Evolutionary conservation across 2,329 filamentous ascomycete genomes (phyloP).

Genomic region (Knufia petricola): DNA sequence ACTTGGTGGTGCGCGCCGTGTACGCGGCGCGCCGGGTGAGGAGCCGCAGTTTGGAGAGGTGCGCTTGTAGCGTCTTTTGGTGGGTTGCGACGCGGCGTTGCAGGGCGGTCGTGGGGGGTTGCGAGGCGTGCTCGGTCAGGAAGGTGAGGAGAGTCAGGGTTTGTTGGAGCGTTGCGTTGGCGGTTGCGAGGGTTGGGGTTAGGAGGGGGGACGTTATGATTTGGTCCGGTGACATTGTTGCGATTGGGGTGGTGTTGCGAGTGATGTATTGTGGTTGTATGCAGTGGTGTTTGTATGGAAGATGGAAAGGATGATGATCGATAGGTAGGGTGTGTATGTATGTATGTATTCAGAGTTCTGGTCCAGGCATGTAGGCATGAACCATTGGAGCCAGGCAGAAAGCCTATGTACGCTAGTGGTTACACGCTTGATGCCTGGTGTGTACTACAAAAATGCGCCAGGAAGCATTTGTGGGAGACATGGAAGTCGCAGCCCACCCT

Average conservation of each 20-base stretch:
- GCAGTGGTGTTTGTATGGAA: neutral
- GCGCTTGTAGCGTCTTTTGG: slow-evolving; percentile 70
- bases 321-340: neutral
- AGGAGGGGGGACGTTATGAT: slow-evolving; percentile 59
- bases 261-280: neutral
- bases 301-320: neutral
- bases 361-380: no score
- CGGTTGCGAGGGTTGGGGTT: slow-evolving; percentile 58
- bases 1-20: slow-evolving; percentile 74
- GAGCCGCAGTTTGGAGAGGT: slow-evolving; percentile 69
- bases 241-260: neutral
- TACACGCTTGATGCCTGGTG: neutral
- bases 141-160: slow-evolving; percentile 52
- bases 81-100: slow-evolving; percentile 56
- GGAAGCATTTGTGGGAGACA: neutral
- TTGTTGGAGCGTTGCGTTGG: slow-evolving; percentile 62
- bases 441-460: neutral
- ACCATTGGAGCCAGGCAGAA: neutral
- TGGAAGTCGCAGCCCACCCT: neutral
- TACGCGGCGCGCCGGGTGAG: slow-evolving; percentile 75
- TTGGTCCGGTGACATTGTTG: slow-evolving; percentile 44
- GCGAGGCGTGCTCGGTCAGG: slow-evolving; percentile 42
- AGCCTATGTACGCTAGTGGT: neutral
- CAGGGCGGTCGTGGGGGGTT: slow-evolving; percentile 40
- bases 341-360: no score